Percentiles rank a stretch among this genome's conserved stretches.
Conservation (phyloP, 495 filamentous ascomycete species). For the Penicillium roqueforti region DNA sequence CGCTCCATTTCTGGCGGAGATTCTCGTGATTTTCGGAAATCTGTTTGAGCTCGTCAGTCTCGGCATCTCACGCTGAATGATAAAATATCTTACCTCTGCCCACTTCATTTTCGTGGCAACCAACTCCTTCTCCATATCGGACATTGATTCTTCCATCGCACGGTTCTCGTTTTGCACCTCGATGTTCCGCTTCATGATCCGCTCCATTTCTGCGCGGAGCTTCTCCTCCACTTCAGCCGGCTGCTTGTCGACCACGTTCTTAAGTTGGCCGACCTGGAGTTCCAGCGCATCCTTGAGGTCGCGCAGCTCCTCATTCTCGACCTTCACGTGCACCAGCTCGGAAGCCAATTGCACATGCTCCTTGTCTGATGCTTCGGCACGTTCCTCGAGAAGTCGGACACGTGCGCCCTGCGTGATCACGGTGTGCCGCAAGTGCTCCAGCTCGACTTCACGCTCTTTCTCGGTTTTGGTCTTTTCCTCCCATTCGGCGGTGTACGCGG, state of each 20-base stretch:
- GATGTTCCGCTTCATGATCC: constrained; percentile 84
- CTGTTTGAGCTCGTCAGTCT: constrained; percentile 22
- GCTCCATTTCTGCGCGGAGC: constrained; percentile 82
- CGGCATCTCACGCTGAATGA: neutral
- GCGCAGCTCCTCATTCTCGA: constrained; percentile 83
- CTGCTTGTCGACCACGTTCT: constrained; percentile 81
- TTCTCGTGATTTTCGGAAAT: constrained; percentile 66
- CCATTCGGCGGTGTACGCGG: constrained; percentile 82
- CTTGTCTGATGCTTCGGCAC: constrained; percentile 80
- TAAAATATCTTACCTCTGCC: constrained; percentile 66
- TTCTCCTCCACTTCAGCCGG: constrained; percentile 81
- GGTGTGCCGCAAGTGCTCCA: constrained; percentile 67
- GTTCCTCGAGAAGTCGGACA: constrained; percentile 79
- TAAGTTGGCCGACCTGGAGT: constrained; percentile 76
- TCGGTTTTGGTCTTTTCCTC: constrained; percentile 76
- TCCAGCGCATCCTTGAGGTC: constrained; percentile 85
- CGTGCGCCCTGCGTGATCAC: constrained; percentile 61
- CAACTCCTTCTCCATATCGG: constrained; percentile 89
- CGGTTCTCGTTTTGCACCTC: constrained; percentile 95
- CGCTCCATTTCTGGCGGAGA: constrained; percentile 74
- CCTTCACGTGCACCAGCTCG: constrained; percentile 84
- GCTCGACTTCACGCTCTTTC: constrained; percentile 74
- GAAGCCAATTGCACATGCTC: constrained; percentile 92
- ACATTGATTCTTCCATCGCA: constrained; percentile 80
- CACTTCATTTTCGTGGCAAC: constrained; percentile 93